Evolutionary conservation across 75 land plant genomes (phyloP).

Genomic region (Ceratopteris richardii): DNA sequence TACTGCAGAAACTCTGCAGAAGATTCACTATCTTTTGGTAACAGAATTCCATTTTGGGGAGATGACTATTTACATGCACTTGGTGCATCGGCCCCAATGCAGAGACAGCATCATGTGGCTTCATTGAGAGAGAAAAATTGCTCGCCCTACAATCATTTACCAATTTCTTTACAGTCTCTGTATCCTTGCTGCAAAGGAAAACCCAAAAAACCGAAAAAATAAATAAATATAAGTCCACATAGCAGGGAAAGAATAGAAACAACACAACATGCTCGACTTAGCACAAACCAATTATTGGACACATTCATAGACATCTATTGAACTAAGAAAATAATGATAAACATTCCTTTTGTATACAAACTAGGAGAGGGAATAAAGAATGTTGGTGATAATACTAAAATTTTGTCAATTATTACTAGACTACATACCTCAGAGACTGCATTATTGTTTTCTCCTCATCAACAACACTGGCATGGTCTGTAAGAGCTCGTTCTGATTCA

Average conservation of each 20-base stretch:
- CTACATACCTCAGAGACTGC: constrained; percentile 88
- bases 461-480: constrained; percentile 42
- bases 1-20: constrained; percentile 44
- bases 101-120: constrained; percentile 96
- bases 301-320: too few species aligned
- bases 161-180: constrained; percentile 73
- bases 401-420: too few species aligned
- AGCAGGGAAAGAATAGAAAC: too few species aligned
- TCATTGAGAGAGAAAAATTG: constrained; percentile 62
- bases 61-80: constrained; percentile 76
- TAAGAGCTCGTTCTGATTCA: constrained; percentile 47
- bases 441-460: constrained; percentile 82
- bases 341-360: too few species aligned
- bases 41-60: constrained; percentile 69
- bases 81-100: constrained; percentile 97
- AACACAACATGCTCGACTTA: too few species aligned
- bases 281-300: too few species aligned
- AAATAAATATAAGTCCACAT: too few species aligned
- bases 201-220: too few species aligned
- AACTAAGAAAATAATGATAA: too few species aligned
- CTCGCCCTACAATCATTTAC: constrained; percentile 63
- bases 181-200: constrained; percentile 73
- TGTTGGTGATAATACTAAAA: too few species aligned
- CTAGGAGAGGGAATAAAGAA: too few species aligned
- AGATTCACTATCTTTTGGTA: constrained; percentile 45